A percentile compares a stretch with the other conserved stretches of the same genome.
phyloP scores from a whole-genome alignment of 495 filamentous ascomycete genomes.

The Neurospora sp. region DNA sequence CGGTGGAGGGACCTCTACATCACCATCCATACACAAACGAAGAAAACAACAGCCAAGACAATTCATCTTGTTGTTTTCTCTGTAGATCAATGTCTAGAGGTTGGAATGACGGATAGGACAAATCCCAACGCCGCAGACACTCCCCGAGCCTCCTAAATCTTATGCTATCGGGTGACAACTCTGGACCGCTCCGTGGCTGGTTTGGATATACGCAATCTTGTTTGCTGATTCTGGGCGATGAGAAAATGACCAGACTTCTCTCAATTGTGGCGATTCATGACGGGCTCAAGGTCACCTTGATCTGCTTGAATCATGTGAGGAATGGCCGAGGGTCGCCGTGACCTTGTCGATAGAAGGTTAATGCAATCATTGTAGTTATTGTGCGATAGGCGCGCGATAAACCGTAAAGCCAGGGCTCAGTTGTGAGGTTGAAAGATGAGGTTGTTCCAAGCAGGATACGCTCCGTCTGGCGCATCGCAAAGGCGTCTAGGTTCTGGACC shows the following conservation, averaged over 20 bases:
- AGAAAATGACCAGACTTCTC: background rate
- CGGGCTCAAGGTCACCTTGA: background rate
- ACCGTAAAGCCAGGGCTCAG: background rate
- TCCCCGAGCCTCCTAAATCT: background rate
- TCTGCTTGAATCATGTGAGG: background rate
- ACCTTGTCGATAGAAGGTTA: background rate
- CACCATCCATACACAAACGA: background rate
- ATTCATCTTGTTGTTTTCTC: background rate
- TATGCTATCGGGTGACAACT: background rate
- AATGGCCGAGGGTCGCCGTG: background rate
- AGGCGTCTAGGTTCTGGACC: background rate
- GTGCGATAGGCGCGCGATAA: background rate
- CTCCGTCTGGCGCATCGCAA: background rate
- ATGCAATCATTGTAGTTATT: background rate
- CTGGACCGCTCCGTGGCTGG: background rate
- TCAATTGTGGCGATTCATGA: background rate
- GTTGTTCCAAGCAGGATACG: background rate
- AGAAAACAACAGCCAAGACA: background rate
- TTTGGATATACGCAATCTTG: background rate
- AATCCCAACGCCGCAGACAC: background rate
- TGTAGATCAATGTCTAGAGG: background rate
- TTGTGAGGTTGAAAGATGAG: background rate
- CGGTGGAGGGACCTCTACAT: background rate
- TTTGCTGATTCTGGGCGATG: background rate
- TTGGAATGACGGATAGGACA: background rate